phyloP scores from a whole-genome alignment of 345 rosid genomes.

The Carallia brachiata region DNA sequence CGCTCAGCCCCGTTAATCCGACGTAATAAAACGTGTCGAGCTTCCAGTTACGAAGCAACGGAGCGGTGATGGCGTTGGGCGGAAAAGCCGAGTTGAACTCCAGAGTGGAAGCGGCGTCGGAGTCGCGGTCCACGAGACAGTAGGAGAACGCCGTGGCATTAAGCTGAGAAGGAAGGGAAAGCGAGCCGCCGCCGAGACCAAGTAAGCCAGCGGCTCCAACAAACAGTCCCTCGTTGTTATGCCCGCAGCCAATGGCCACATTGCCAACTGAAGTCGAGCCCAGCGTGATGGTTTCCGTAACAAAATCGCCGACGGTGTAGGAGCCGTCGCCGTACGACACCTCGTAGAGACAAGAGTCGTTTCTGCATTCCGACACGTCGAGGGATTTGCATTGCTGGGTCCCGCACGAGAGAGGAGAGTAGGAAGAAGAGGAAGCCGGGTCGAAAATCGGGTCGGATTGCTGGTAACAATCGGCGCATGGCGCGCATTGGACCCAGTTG shows the following conservation, averaged over 20 bases:
- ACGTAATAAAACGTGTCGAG: slow-evolving; percentile 75
- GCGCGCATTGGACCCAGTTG: slow-evolving; percentile 87
- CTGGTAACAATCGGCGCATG: slow-evolving; percentile 85
- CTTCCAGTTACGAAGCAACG: slow-evolving; percentile 62
- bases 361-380: slow-evolving; percentile 64
- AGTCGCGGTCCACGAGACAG: slow-evolving; percentile 91
- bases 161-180: slow-evolving; percentile 76
- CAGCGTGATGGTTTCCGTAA: slow-evolving; percentile 66
- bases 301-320: slow-evolving; percentile 78
- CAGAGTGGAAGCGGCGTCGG: slow-evolving; percentile 72
- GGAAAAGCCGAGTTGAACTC: slow-evolving; percentile 51
- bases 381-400: slow-evolving; percentile 61
- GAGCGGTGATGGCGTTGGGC: slow-evolving; percentile 52
- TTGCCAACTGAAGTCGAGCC: slow-evolving; percentile 54
- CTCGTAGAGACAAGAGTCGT: slow-evolving; percentile 69
- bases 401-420: slow-evolving; percentile 57
- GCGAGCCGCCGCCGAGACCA: slow-evolving; percentile 84
- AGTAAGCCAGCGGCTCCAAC: slow-evolving; percentile 84
- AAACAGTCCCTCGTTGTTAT: slow-evolving; percentile 74
- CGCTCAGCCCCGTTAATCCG: slow-evolving; percentile 64
- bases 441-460: slow-evolving; percentile 86
- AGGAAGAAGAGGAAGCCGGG: slow-evolving; percentile 66
- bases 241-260: slow-evolving; percentile 86
- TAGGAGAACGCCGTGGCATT: slow-evolving; percentile 64
- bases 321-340: slow-evolving; percentile 94